Evolutionary conservation across 352 stramenopile genomes (phyloP).

Genomic region (Pythium dissotocum): DNA sequence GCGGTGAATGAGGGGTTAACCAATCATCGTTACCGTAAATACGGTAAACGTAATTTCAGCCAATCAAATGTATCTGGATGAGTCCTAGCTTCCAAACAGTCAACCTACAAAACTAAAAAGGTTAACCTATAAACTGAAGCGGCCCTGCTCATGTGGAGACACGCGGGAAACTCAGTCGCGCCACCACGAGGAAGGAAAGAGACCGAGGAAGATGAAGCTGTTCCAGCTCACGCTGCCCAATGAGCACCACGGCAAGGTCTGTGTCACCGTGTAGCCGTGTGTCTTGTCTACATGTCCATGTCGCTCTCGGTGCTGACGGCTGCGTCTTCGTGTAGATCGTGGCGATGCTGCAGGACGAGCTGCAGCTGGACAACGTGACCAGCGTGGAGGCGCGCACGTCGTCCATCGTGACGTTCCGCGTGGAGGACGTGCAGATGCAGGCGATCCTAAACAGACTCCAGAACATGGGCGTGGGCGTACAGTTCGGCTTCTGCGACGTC

Average conservation of each 20-base stretch:
- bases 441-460: conserved; percentile 81
- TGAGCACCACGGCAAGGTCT: conserved; percentile 74
- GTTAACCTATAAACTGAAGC: neutral
- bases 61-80: conserved; percentile 3
- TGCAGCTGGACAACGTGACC: conserved; percentile 83
- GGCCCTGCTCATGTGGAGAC: neutral
- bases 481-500: conserved; percentile 88
- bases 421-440: conserved; percentile 86
- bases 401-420: conserved; percentile 85
- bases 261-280: neutral
- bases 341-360: conserved; percentile 75
- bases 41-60: conserved; percentile 2
- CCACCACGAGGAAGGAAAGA: neutral
- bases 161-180: neutral
- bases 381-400: conserved; percentile 84
- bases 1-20: too few species aligned
- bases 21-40: neutral
- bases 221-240: conserved; percentile 88
- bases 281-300: neutral
- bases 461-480: conserved; percentile 76
- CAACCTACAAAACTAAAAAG: neutral
- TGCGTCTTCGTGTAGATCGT: conserved; percentile 47
- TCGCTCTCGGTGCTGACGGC: neutral
- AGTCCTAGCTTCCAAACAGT: neutral
- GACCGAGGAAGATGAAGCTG: conserved; percentile 68